These are phyloP conservation scores for Isoetes taiwanensis DNA, from an alignment of 75 land plant genomes.

Conservation along the genomic window DNA sequence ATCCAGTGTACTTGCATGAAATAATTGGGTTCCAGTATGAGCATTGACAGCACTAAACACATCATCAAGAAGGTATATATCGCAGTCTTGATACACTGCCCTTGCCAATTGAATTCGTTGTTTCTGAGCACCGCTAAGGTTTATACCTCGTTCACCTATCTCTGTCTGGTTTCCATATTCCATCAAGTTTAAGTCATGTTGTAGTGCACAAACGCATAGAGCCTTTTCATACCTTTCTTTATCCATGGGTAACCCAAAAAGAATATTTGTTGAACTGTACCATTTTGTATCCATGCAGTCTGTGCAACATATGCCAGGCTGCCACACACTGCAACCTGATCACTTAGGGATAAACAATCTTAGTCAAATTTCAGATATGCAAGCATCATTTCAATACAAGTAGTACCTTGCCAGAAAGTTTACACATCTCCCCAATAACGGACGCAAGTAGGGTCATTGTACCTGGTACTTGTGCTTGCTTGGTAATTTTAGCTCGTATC, in stretches of 20 bases:
- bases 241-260: constrained; percentile 58
- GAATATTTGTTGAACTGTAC: constrained; percentile 69
- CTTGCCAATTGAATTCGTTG: constrained; percentile 86
- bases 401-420: constrained; percentile 34
- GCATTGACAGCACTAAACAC: constrained; percentile 97
- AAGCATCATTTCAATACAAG: too few relatives aligned
- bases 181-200: constrained; percentile 55
- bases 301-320: constrained; percentile 81
- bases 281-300: constrained; percentile 77
- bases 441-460: constrained; percentile 59
- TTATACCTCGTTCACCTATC: constrained; percentile 95
- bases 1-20: too few relatives aligned
- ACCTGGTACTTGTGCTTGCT: too few relatives aligned
- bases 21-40: constrained; percentile 74
- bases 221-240: constrained; percentile 37
- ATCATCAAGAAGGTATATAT: constrained; percentile 83
- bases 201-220: constrained; percentile 41
- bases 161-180: constrained; percentile 66
- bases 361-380: too few relatives aligned
- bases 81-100: too few relatives aligned
- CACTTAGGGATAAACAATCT: not conserved
- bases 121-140: constrained; percentile 94
- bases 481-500: too few relatives aligned
- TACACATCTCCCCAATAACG: constrained; percentile 74
- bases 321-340: constrained; percentile 32